Base-by-base conservation (phyloP, 2,329 filamentous ascomycete species). In the Sclerotinia sclerotiorum region DNA sequence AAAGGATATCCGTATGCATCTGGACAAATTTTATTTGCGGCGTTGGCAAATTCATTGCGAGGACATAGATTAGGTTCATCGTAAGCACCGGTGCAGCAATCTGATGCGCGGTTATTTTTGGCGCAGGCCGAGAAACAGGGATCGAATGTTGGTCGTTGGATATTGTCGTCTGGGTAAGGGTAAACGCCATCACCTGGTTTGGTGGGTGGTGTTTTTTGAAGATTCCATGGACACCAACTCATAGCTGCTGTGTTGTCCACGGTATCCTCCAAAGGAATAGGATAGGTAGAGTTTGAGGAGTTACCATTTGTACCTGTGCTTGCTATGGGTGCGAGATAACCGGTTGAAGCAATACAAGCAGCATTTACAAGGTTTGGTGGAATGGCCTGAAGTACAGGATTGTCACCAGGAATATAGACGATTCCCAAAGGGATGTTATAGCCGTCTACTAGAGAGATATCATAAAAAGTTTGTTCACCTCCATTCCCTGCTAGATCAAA, bases 391-490 rank as follows among this genome's bases (percentile, higher is more conserved):
- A 90, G 84, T 1, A 82, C 84, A 10, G 85, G 83, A 73, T 91
- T 88, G 66, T 84, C 83, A 29, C 88, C 84, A 3, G 86, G 84
- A 35, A 87, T 82, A 73, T 88, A 85, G 67, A 84, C 82, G 76
- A 87, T 86, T 42, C 86, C 89, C 70, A 94, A 77, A 1, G 90
- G 90, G 1, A 94, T 79, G 76, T 94, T 94, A 83, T 94, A 94
- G 61, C 92, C 92, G 76, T 95, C 92, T 29, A 95, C 92, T 3
- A 94, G 83, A 52, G 90, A 93, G 71, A 95, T 91, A 78, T 95
- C 92, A 80, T 94, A 94, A 78, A 92, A 95, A 13, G 88, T 90
- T 76, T 93, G 89, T 69, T 77, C 79, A 61, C 81, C 81, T 29
- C 82, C 81, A 42, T 89, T 88, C 39, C 89, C 90, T 62, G 87